Base-by-base conservation (phyloP, 768 basidiomycete genomes). In the Macrolepiota albuminosa region DNA sequence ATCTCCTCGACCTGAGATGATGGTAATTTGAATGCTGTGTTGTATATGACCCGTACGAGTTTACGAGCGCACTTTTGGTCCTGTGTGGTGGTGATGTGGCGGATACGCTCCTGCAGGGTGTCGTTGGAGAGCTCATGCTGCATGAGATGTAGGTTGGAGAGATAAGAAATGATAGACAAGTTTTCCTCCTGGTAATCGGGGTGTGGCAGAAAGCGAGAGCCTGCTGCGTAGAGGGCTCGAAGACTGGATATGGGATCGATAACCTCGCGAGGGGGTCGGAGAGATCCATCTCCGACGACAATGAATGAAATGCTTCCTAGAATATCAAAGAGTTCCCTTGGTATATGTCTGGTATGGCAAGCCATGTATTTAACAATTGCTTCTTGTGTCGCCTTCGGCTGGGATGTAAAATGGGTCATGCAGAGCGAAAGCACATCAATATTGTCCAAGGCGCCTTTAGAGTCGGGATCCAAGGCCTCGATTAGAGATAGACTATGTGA, bases 21-120 rank as follows among this genome's bases (percentile, higher is more conserved):
- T 29, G 29, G 49, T 11, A 61, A 42, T 9, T 51, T 56, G 51
- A 67, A 68, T 18, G 48, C 53, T 0, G 66, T 62, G 0, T 56
- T 39, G n/a, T 65, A 55, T 3, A 73, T 58, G 59, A 71, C 60
- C 9, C 46, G 39, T 14, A 75, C 60, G 7, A 75, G 67, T 29
- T 42, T 42, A 26, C 61, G 63, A 8, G 73, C 67, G 10, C 67
- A 61, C 0, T 29, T 45, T 10, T 51, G 60, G 21, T 61, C 53
- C 18, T 54, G 24, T 0, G 59, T 56, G 14, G 50, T 39, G 3
- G 21, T 45, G 45, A 79, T 74, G 56, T 66, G 68, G 7, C 63
- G 56, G 34, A 78, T 75, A 0, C 74, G 72, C 29, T 81, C 79
- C n/a, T 58, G 57, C 4, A 76, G 65, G 2, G 77, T 69, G 6